Evolutionary conservation across 768 basidiomycete species (phyloP).

Genomic region (Tephrocybe sp.): DNA sequence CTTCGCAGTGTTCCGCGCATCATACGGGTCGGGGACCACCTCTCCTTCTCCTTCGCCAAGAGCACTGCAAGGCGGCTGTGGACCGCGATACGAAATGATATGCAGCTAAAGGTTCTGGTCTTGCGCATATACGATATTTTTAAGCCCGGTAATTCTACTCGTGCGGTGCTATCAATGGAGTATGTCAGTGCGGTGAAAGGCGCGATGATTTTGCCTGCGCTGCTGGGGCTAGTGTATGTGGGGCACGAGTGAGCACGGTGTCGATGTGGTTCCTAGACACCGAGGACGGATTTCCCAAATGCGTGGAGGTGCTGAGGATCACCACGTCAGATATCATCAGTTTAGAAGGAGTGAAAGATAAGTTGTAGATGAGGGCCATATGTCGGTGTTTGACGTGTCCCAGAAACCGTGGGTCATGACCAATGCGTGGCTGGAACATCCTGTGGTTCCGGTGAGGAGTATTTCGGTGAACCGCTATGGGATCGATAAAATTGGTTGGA

Average conservation of each 20-base stretch:
- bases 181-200: conserved; percentile 81
- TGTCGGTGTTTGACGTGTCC: conserved; percentile 76
- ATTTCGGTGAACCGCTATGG: conserved; percentile 74
- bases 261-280: conserved; percentile 60
- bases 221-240: conserved; percentile 68
- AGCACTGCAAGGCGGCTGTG: no score
- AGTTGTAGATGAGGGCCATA: conserved; percentile 86
- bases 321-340: conserved; percentile 78
- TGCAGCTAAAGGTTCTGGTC: conserved; percentile 57
- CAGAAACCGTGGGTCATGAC: conserved; percentile 80
- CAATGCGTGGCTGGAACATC: conserved; percentile 86
- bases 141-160: conserved; percentile 51
- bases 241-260: conserved; percentile 89
- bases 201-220: conserved; percentile 70
- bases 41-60: conserved; percentile 77
- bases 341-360: conserved; percentile 79
- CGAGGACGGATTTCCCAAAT: conserved; percentile 56
- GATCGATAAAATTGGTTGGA: conserved; percentile 60
- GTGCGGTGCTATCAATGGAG: conserved; percentile 58
- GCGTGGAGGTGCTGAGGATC: conserved; percentile 77
- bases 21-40: conserved; percentile 74
- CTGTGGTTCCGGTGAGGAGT: conserved; percentile 57
- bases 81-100: conserved; percentile 65
- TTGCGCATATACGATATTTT: conserved; percentile 81
- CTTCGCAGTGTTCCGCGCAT: conserved; percentile 58